phyloP scores from a whole-genome alignment of 805 yeast species.

The Jamesozyma gamospora region DNA sequence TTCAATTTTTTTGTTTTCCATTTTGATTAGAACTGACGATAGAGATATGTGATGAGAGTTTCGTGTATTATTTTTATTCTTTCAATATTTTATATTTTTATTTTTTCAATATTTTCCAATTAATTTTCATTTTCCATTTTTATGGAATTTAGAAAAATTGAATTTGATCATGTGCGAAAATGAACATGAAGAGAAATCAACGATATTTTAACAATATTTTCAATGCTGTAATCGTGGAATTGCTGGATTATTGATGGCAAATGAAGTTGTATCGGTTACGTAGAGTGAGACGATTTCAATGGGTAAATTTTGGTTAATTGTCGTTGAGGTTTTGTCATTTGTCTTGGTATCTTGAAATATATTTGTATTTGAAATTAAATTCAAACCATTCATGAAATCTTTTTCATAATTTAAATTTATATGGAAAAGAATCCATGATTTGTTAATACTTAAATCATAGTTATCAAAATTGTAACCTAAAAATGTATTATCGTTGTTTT shows the following conservation, averaged over 20 bases:
- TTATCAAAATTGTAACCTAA: conserved; percentile 16
- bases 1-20: background rate
- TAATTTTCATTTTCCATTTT: too few species aligned
- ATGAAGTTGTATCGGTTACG: too few species aligned
- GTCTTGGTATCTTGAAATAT: background rate
- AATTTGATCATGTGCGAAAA: too few species aligned
- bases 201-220: too few species aligned
- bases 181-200: too few species aligned
- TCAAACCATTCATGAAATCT: background rate
- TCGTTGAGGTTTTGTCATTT: background rate
- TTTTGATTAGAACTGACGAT: background rate
- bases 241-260: too few species aligned
- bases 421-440: conserved; percentile 15
- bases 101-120: background rate
- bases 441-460: conserved; percentile 3
- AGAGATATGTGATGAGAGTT: background rate
- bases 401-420: background rate
- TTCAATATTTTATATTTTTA: background rate
- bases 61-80: background rate
- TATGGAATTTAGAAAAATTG: too few species aligned
- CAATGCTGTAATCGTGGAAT: too few species aligned
- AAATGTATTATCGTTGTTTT: conserved; percentile 19
- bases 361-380: background rate
- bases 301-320: background rate
- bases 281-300: too few species aligned